phyloP scores from a whole-genome alignment of 805 yeast genomes.

The Ogataea sp. region DNA sequence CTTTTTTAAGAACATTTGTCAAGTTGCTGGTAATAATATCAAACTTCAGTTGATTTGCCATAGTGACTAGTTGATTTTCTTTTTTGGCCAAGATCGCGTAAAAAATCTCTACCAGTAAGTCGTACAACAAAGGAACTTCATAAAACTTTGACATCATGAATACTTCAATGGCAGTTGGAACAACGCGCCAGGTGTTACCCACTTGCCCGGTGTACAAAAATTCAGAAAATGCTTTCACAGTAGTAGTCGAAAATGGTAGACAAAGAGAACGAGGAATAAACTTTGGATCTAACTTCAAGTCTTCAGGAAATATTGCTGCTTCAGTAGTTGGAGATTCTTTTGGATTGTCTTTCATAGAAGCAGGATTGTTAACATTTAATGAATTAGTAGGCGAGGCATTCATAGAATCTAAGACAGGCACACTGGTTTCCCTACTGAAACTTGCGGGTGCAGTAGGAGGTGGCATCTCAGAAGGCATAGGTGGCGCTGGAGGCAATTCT shows the following conservation, averaged over 20 bases:
- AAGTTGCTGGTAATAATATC: slow-evolving; percentile 9
- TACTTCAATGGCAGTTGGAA: slow-evolving; percentile 61
- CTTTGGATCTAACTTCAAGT: slow-evolving; percentile 41
- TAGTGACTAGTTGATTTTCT: slow-evolving; percentile 41
- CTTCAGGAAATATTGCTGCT: slow-evolving; percentile 6
- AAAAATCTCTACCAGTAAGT: slow-evolving; percentile 57
- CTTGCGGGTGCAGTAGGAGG: not conserved
- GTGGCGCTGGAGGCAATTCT: slow-evolving; percentile 35
- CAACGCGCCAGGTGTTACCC: slow-evolving; percentile 64
- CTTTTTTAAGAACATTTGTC: not conserved
- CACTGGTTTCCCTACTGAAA: not conserved
- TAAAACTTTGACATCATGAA: slow-evolving; percentile 55
- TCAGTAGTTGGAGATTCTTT: too few relatives aligned
- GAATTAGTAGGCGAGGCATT: not conserved
- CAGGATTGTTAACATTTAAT: not conserved
- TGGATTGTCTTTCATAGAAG: not conserved
- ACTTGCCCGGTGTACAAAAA: slow-evolving; percentile 75
- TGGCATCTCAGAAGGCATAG: slow-evolving; percentile 40
- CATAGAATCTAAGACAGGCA: not conserved
- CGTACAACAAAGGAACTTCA: slow-evolving; percentile 63
- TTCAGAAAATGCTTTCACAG: slow-evolving; percentile 61
- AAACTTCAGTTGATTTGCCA: slow-evolving; percentile 27
- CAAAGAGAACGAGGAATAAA: slow-evolving; percentile 61
- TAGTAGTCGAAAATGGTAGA: slow-evolving; percentile 54
- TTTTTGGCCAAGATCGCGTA: slow-evolving; percentile 65